Evolutionary conservation across 1,284 basidiomycete species (phyloP).

Genomic region (Microbotryum lychnidis-dioicae): DNA sequence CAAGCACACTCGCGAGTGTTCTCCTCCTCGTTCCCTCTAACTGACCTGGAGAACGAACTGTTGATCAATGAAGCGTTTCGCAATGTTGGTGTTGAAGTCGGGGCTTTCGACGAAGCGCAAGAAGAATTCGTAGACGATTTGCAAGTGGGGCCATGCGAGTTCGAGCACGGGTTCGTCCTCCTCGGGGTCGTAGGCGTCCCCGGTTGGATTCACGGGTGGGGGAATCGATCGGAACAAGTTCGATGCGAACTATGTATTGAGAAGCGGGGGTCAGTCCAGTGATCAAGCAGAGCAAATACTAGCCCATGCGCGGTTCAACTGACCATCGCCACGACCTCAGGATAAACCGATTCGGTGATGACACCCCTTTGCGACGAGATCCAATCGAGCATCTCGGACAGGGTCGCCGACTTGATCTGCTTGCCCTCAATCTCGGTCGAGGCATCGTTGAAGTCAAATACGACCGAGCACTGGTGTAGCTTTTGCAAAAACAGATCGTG

Average conservation of each 20-base stretch:
- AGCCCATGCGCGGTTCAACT: constrained; percentile 32
- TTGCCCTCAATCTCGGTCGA: constrained; percentile 92
- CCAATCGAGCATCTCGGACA: constrained; percentile 99
- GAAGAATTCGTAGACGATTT: constrained; percentile 99
- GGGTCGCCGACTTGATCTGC: constrained; percentile 94
- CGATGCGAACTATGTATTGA: constrained; percentile 64
- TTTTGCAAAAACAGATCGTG: constrained; percentile 90
- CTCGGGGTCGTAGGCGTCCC: constrained; percentile 98
- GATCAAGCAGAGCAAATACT: background rate
- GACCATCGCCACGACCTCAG: constrained; percentile 97
- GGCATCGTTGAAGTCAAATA: constrained; percentile 99
- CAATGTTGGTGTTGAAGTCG: constrained; percentile 97
- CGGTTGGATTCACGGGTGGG: constrained; percentile 94
- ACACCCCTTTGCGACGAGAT: constrained; percentile 94
- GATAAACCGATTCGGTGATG: constrained; percentile 96
- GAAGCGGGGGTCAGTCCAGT: background rate
- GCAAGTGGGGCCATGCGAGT: constrained; percentile 97
- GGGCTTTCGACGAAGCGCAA: constrained; percentile 95
- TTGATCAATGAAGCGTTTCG: constrained; percentile 97
- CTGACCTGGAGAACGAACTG: constrained; percentile 70
- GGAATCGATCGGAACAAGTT: constrained; percentile 99
- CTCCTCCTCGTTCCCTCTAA: background rate
- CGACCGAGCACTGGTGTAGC: constrained; percentile 86
- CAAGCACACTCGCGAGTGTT: background rate
- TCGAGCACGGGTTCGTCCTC: constrained; percentile 99